Evolutionary conservation across 805 yeast genomes (phyloP), one percentile per base, ranked within the genome.

Genomic region (Nematodospora valgi): DNA sequence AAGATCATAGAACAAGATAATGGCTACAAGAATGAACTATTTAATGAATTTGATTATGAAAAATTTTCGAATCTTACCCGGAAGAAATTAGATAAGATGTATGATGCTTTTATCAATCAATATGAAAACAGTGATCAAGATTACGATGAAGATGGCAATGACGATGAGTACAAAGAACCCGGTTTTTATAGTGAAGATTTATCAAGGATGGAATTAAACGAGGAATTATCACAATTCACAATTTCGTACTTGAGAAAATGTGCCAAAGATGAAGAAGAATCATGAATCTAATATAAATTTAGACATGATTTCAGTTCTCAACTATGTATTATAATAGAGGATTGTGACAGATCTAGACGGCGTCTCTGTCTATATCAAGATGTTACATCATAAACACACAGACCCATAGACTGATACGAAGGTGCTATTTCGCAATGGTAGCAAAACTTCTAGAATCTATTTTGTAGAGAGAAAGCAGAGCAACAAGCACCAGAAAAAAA

Each of bases 1-100:
- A 17, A 12, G 10, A 24, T 23, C 4, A 5, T 20, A 4, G n/a
- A 32, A 26, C 14, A 16, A 16, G 4, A 23, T 23, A 23, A 12
- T 5, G 7, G 11, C 5, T 11, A n/a, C 8, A 17, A 12, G 10
- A 27, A 27, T 10, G 14, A 16, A 10, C 38, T 43, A 14, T 14
- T 35, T 13, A 43, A 41, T 17, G 56, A 54, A 25, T 49, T 55
- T 35, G 61, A 56, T 40, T 48, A 52, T 36, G 54, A 46, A 9
- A 54, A 51, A 32, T 55, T 56, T 37, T 57, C 48, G 31, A 38
- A 32, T 15, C 32, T 61, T 10, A 48, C 56, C 4, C 29, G 42
- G 10, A 27, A 31, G 23, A 54, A 53, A 32, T 40, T 61, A 32
- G 43, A 44, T 20, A 42, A 43, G 18, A 30, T 58, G 6, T 56